A percentile compares a stretch with the other conserved stretches of the same genome.
Conservation (phyloP, 2,329 filamentous ascomycete genomes). For the Byssoonygena ceratinophila region DNA sequence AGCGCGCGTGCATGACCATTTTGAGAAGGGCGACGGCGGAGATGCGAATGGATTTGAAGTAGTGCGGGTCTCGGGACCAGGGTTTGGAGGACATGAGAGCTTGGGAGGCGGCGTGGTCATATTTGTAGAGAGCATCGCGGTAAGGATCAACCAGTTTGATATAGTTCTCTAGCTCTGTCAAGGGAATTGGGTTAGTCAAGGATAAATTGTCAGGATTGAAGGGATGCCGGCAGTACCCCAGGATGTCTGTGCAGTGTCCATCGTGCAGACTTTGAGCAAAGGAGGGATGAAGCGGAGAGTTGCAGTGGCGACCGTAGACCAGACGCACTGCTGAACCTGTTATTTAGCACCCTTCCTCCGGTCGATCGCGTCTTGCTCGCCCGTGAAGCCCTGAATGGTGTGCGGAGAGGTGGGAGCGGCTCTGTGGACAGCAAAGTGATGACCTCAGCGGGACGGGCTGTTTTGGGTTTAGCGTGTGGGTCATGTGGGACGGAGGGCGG, state of each 20-base stretch:
- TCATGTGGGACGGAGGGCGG: conserved; percentile 21
- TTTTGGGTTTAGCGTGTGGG: conserved; percentile 2
- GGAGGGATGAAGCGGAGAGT: background rate
- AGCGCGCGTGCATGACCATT: conserved; percentile 99
- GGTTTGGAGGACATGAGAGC: conserved; percentile 54
- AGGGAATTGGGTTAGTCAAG: conserved; percentile 9
- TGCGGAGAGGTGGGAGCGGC: background rate
- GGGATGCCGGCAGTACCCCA: conserved; percentile 43
- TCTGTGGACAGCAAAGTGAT: too few relatives aligned
- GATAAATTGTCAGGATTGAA: background rate
- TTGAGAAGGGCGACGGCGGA: conserved; percentile 89
- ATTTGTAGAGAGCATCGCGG: conserved; percentile 85
- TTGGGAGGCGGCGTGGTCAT: conserved; percentile 60
- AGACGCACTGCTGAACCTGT: too few relatives aligned
- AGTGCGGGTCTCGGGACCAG: conserved; percentile 67
- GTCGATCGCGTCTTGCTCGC: background rate
- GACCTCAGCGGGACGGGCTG: conserved; percentile 3
- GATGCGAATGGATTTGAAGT: conserved; percentile 91
- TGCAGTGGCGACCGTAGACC: too few relatives aligned
- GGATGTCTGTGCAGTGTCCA: conserved; percentile 49
- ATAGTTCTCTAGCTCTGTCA: conserved; percentile 77
- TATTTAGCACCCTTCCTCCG: too few relatives aligned
- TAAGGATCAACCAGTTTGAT: conserved; percentile 72
- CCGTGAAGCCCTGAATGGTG: background rate
- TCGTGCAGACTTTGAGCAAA: conserved; percentile 24